Percentiles rank a stretch among this genome's conserved stretches.
These are phyloP conservation scores for Mucor velutinosus DNA, from an alignment of 371 early-diverging fungal genomes.

Conservation along the genomic window DNA sequence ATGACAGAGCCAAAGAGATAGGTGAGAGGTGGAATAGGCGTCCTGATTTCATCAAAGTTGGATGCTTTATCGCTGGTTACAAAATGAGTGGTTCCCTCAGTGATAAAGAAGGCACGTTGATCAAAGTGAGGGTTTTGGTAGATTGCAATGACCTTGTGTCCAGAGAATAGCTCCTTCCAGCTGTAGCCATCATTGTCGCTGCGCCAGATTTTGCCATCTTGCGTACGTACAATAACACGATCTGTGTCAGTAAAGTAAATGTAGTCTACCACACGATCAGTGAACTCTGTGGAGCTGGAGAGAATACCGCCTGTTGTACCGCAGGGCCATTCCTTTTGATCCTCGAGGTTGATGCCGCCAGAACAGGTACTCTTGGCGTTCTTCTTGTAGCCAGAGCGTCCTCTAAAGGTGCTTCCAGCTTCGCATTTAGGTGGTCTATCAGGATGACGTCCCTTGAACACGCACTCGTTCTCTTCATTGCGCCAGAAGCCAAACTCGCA, in stretches of 20 bases:
- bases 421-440: constrained; percentile 66
- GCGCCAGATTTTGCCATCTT: constrained; percentile 56
- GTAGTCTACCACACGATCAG: constrained; percentile 56
- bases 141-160: constrained; percentile 50
- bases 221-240: constrained; percentile 61
- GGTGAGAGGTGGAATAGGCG: constrained; percentile 58
- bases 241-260: constrained; percentile 67
- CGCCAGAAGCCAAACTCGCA: constrained; percentile 83
- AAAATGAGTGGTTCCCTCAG: constrained; percentile 56
- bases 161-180: constrained; percentile 62
- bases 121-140: constrained; percentile 73
- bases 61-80: constrained; percentile 74
- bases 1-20: constrained; percentile 60
- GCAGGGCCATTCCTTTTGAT: constrained; percentile 52
- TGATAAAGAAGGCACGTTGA: constrained; percentile 74
- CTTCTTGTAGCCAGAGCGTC: constrained; percentile 74
- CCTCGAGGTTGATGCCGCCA: constrained; percentile 65
- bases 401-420: constrained; percentile 54
- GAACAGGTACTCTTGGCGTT: constrained; percentile 61
- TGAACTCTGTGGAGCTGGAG: constrained; percentile 42
- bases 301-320: constrained; percentile 34
- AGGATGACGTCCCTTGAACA: constrained; percentile 67
- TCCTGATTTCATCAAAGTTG: constrained; percentile 56
- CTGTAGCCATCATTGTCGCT: constrained; percentile 77
- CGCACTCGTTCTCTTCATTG: constrained; percentile 64